Evolutionary conservation across 1,284 basidiomycete genomes (phyloP).

Genomic region (Trametes versicolor): DNA sequence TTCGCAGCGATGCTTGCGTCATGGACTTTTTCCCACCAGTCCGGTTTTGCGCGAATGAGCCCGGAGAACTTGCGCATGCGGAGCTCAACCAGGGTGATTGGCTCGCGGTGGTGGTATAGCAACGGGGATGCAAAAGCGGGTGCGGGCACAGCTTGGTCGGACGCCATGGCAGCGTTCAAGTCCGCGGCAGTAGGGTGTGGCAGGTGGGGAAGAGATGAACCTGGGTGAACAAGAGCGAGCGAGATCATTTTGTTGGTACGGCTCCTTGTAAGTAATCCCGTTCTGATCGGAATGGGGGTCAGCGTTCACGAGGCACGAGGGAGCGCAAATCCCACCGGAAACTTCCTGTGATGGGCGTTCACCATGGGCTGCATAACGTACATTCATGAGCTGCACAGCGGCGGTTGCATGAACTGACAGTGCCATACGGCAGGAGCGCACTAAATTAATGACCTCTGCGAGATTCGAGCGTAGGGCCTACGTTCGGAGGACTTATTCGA

Average conservation of each 20-base stretch:
- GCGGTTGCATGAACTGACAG: too few species aligned
- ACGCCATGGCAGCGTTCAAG: not conserved
- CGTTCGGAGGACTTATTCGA: too few species aligned
- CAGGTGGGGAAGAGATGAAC: not conserved
- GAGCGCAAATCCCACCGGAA: too few species aligned
- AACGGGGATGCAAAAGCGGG: conserved; percentile 21
- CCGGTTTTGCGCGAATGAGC: conserved; percentile 15
- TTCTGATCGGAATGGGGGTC: too few species aligned
- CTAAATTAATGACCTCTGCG: too few species aligned
- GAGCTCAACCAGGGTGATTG: conserved; percentile 24
- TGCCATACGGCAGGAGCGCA: too few species aligned
- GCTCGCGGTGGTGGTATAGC: conserved; percentile 6
- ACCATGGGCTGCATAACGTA: too few species aligned
- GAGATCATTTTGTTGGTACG: not conserved
- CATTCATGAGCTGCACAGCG: too few species aligned
- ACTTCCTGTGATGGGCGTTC: too few species aligned
- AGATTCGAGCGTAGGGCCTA: too few species aligned
- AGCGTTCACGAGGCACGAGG: too few species aligned
- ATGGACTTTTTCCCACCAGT: conserved; percentile 25
- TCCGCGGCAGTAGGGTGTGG: not conserved
- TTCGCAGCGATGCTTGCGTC: conserved; percentile 13
- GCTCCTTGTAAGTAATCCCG: too few species aligned
- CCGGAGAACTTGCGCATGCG: conserved; percentile 22
- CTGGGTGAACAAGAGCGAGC: not conserved
- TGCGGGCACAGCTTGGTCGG: not conserved